Conservation (phyloP, 2,329 filamentous ascomycete species). For the Penicillium brasilianum region DNA sequence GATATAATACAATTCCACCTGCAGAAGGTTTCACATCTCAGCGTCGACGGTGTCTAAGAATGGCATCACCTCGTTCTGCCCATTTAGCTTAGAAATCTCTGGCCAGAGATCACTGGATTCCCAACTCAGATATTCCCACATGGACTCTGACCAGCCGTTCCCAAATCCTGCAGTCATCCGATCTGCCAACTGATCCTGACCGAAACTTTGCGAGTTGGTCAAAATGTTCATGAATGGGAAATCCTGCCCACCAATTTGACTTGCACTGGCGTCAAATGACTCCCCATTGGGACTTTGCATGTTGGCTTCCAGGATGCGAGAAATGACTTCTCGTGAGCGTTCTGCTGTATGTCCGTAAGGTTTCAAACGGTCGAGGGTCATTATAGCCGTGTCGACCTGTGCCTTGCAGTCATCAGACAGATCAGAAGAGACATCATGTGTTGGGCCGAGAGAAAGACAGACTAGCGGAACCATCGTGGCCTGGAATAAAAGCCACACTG, state of each 20-base stretch:
- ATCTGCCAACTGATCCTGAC: constrained; percentile 10
- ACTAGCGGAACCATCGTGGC: constrained; percentile 73
- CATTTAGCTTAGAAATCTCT: constrained; percentile 11
- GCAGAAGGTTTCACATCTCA: background rate
- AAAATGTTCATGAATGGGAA: constrained; percentile 1
- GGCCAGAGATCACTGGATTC: constrained; percentile 18
- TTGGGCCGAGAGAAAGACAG: constrained; percentile 13
- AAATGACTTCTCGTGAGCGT: constrained; percentile 20
- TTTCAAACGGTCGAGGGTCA: constrained; percentile 17
- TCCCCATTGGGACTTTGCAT: constrained; percentile 26
- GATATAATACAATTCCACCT: background rate
- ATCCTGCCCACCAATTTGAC: background rate
- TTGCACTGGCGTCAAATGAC: background rate
- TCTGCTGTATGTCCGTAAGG: constrained; percentile 20
- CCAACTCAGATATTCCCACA: constrained; percentile 24
- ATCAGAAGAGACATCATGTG: constrained; percentile 7
- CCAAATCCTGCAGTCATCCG: constrained; percentile 15
- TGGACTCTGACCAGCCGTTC: constrained; percentile 15
- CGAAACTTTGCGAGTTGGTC: background rate
- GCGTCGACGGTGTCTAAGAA: constrained; percentile 7
- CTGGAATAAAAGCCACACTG: constrained; percentile 78
- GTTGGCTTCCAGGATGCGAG: constrained; percentile 15
- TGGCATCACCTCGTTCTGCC: constrained; percentile 10
- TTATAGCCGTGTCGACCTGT: constrained; percentile 21
- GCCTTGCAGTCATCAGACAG: constrained; percentile 16